Base-by-base conservation (phyloP, 495 filamentous ascomycete species). In the Aspergillus bridgeri region DNA sequence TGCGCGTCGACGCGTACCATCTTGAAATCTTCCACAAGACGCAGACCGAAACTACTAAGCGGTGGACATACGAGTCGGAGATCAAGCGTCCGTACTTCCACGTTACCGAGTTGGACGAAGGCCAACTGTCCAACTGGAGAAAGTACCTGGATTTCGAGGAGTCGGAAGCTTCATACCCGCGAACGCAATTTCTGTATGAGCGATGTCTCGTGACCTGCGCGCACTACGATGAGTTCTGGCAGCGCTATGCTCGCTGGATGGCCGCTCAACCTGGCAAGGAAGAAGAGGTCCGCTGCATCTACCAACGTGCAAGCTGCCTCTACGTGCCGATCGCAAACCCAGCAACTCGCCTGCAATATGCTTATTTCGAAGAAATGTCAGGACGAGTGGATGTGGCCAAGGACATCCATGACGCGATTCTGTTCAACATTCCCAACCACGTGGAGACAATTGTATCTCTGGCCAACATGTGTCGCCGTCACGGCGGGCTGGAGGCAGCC, bases 121-220 rank as follows among this genome's bases (percentile, higher is more conserved):
- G 81, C 6, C 90, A 98, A 68, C 76, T 99, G 17, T 75, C 75
- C n/a, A 97, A 96, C 72, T 99, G 94, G 94, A 80, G 88, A 54
- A 96, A 93, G 64, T 99, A 98, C 67, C 86, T 99, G 18, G 92
- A 98, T 64, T 97, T 96, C 63, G 95, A 99, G 67, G 94, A 99
- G 73, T 73, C 77, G 2, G 90, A 96, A 70, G 89, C 88, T 29
- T 84, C 91, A 49, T 95, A 87, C 59, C 65, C 74, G 7, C 81
- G 94, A 24, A 89, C 81, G 29, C 81, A 86, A 21, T 95, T 93
- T 68, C 76, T 99, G 19, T 98, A 98, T 67, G 94, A 99, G 73
- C 86, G 94, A 29, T 96, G 91, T 62, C 73, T 99, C 25, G 90
- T 96, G 15, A 92, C 91, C 15, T 92, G 89, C 62, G 94, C 94